Evolutionary conservation across 164 flowering plant genomes (phyloP), one percentile per base, ranked within the genome.

Genomic region (Paratinospora sagittata): DNA sequence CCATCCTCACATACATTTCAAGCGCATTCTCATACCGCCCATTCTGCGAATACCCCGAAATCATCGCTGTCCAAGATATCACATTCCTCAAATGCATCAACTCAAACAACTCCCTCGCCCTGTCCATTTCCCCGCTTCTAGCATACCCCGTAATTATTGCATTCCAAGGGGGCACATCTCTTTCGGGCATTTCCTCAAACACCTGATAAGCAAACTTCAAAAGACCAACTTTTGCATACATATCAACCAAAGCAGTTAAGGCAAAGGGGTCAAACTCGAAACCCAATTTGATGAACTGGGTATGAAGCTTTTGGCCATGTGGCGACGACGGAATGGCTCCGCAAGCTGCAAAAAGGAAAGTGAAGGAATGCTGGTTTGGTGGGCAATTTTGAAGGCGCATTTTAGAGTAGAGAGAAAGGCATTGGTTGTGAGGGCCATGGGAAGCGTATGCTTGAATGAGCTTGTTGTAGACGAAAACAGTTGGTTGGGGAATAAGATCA

Each of bases 21-120:
- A 93, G n/a, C n/a, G n/a, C n/a, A n/a, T n/a, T n/a, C n/a, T n/a
- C n/a, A n/a, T n/a, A n/a, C n/a, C n/a, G n/a, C n/a, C n/a, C n/a
- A n/a, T n/a, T n/a, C n/a, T n/a, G n/a, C n/a, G n/a, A n/a, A n/a
- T n/a, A n/a, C n/a, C n/a, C n/a, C n/a, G n/a, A n/a, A n/a, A n/a
- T n/a, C n/a, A n/a, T n/a, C n/a, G n/a, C n/a, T n/a, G n/a, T 93
- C 98, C 97, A 91, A 12, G 97, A 86, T 71, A 90, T 74, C 76
- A 91, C 96, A 84, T 85, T 91, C 81, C 81, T 87, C 0, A 6
- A 30, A 14, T 87, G 87, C 93, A 91, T 91, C 70, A 55, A 66
- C 12, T 69, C 70, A 72, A 93, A 93, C 84, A 89, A 73, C 11
- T 78, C 75, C 67, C 80, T 76, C 1, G 93, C 96, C 60, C 58